Evolutionary conservation across 2,329 filamentous ascomycete genomes (phyloP).

Genomic region (Rhynchosporium secalis): DNA sequence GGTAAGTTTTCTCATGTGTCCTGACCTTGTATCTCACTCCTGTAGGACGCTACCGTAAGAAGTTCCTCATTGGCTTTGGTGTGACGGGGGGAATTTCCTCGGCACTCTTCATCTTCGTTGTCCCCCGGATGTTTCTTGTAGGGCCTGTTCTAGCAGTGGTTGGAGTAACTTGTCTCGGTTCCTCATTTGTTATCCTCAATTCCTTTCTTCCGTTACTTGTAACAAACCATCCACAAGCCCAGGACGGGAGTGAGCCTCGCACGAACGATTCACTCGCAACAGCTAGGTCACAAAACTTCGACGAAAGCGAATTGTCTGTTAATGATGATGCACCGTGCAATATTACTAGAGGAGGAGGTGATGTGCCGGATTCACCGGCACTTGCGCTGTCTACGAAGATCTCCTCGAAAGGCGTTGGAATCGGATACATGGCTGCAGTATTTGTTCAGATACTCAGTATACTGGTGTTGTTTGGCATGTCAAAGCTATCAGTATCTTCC

Average conservation of each 20-base stretch:
- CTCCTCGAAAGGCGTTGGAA: conserved; percentile 88
- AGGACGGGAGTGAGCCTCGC: conserved; percentile 1
- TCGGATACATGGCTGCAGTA: conserved; percentile 85
- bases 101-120: conserved; percentile 82
- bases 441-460: conserved; percentile 82
- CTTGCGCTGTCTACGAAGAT: conserved; percentile 83
- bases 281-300: not conserved
- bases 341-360: conserved; percentile 38
- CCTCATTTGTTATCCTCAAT: conserved; percentile 91
- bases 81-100: conserved; percentile 79
- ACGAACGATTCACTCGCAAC: not conserved
- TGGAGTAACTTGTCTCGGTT: conserved; percentile 90
- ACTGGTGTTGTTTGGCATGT: conserved; percentile 62
- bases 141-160: conserved; percentile 82
- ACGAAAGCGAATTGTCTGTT: not conserved
- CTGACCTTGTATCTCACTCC: conserved; percentile 1
- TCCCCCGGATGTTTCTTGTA: conserved; percentile 72
- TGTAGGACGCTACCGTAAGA: conserved; percentile 73
- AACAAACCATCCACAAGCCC: conserved; percentile 66
- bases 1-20: conserved; percentile 46
- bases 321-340: not conserved
- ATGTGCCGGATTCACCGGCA: conserved; percentile 59
- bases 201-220: conserved; percentile 91
- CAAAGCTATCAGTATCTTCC: conserved; percentile 64
- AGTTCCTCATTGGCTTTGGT: conserved; percentile 77